These are phyloP conservation scores for Didymella pinodella DNA, from an alignment of 2,329 filamentous ascomycete genomes.

Conservation along the genomic window DNA sequence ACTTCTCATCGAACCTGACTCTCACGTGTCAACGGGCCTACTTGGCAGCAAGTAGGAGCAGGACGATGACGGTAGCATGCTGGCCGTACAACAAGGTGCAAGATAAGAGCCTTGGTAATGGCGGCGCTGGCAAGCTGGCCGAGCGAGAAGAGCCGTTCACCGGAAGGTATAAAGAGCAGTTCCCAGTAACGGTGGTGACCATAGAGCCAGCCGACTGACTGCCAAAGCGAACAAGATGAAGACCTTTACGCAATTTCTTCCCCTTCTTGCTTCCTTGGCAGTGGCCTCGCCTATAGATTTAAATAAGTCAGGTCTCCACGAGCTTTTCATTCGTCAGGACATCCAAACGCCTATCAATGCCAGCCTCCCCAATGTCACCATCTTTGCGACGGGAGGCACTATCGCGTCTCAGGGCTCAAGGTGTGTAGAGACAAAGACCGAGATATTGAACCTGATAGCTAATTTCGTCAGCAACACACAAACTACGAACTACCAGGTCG, in stretches of 20 bases:
- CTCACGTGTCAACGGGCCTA: conserved; percentile 6
- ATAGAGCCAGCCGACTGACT: background rate
- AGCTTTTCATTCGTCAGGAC: conserved; percentile 42
- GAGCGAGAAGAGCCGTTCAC: conserved; percentile 3
- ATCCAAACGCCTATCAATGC: conserved; percentile 51
- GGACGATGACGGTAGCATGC: conserved; percentile 13
- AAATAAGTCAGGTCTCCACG: conserved; percentile 25
- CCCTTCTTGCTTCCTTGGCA: conserved; percentile 30
- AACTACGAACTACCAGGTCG: conserved; percentile 64
- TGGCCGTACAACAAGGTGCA: background rate
- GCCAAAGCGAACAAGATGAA: conserved; percentile 31
- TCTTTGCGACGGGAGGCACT: conserved; percentile 66
- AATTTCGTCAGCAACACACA: conserved; percentile 50
- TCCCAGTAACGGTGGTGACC: background rate
- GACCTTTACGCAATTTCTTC: conserved; percentile 28
- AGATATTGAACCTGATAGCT: no score
- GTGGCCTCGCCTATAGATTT: conserved; percentile 35
- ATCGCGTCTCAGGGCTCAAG: conserved; percentile 63
- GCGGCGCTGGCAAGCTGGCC: background rate
- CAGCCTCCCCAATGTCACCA: conserved; percentile 64
- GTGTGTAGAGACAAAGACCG: no score
- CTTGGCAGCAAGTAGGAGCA: conserved; percentile 10
- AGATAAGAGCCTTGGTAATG: conserved; percentile 21
- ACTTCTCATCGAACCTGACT: conserved; percentile 7
- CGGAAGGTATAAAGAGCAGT: conserved; percentile 11